Evolutionary conservation across 2,329 filamentous ascomycete genomes (phyloP).

Genomic region (Colletotrichum tofieldiae): DNA sequence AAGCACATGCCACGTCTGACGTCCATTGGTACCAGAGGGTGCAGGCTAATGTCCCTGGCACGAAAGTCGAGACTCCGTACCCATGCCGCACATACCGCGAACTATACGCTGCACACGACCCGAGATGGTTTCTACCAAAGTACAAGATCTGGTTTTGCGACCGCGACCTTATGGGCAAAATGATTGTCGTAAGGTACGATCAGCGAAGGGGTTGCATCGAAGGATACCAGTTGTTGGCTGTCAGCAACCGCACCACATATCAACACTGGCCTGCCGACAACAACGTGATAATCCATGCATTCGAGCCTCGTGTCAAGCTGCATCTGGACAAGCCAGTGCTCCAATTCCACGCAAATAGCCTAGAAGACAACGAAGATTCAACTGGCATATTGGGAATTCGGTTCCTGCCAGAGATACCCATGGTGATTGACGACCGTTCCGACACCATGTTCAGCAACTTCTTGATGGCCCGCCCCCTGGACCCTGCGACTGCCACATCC

Average conservation of each 20-base stretch:
- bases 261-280: constrained; percentile 77
- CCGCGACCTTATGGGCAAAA: constrained; percentile 78
- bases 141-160: constrained; percentile 92
- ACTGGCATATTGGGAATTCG: constrained; percentile 49
- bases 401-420: constrained; percentile 67
- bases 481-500: constrained; percentile 54
- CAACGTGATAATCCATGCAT: constrained; percentile 79
- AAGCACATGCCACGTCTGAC: constrained; percentile 74
- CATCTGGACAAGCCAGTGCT: constrained; percentile 83
- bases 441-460: constrained; percentile 77
- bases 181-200: constrained; percentile 85
- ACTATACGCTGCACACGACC: constrained; percentile 82
- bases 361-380: constrained; percentile 3
- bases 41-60: constrained; percentile 75
- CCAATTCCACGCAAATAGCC: constrained; percentile 60
- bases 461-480: constrained; percentile 72
- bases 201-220: constrained; percentile 82
- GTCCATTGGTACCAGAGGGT: constrained; percentile 81
- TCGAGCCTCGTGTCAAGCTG: constrained; percentile 78
- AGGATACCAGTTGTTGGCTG: constrained; percentile 82
- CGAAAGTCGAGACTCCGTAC: constrained; percentile 66
- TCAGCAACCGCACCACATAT: constrained; percentile 68
- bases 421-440: constrained; percentile 63
- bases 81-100: constrained; percentile 77
- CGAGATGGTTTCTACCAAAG: constrained; percentile 86